These are phyloP conservation scores for Zygosaccharomyces pseudobailii DNA, from an alignment of 1,139 yeast species.

Conservation along the genomic window DNA sequence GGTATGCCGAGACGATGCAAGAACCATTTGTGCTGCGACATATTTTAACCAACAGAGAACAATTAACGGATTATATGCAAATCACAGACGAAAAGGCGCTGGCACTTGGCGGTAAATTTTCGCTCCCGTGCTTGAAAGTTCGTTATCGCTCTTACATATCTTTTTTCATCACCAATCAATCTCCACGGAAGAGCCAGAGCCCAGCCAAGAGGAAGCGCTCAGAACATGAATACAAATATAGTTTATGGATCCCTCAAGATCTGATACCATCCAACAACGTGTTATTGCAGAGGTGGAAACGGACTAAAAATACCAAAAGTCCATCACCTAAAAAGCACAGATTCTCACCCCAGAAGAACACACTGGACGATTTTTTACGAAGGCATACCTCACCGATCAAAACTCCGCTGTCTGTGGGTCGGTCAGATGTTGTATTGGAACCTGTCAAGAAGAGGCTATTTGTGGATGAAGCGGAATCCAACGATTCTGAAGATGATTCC, in stretches of 20 bases:
- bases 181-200: neutral
- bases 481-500: slow-evolving; percentile 16
- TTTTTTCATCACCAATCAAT: neutral
- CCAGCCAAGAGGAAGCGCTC: neutral
- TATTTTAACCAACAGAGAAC: slow-evolving; percentile 11
- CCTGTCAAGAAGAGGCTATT: slow-evolving; percentile 19
- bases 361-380: slow-evolving; percentile 23
- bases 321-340: slow-evolving; percentile 10
- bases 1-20: slow-evolving; percentile 28
- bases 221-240: neutral
- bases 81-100: slow-evolving; percentile 25
- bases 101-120: slow-evolving; percentile 11
- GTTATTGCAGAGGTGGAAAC: slow-evolving; percentile 9
- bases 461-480: slow-evolving; percentile 13
- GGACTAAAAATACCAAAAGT: slow-evolving; percentile 1
- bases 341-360: slow-evolving; percentile 21
- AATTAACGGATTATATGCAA: slow-evolving; percentile 9
- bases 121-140: slow-evolving; percentile 20
- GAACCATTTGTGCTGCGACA: slow-evolving; percentile 21
- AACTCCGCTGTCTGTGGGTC: neutral
- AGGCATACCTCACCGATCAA: slow-evolving; percentile 22
- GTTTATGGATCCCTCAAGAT: slow-evolving; percentile 24
- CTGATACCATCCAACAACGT: slow-evolving; percentile 19
- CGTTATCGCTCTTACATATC: slow-evolving; percentile 23
- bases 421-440: slow-evolving; percentile 3